A percentile compares a stretch with the other conserved stretches of the same genome.
phyloP scores from a whole-genome alignment of 164 flowering plant genomes.

The Vitis rupestris region DNA sequence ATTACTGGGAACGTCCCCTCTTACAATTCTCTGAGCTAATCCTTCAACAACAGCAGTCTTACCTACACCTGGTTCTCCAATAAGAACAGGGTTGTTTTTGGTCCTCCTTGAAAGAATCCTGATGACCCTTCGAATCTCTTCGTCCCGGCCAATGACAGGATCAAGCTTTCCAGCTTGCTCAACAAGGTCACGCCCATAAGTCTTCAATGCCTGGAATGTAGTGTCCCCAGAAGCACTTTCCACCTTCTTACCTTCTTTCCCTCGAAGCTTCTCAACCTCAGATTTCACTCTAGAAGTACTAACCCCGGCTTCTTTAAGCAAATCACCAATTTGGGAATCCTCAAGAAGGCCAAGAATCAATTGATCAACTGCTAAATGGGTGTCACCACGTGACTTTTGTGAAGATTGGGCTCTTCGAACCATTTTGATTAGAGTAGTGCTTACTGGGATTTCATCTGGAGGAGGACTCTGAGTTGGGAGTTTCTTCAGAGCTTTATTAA shows the following conservation, averaged over 20 bases:
- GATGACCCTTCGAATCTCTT: conserved; percentile 76
- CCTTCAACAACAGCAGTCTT: conserved; percentile 93
- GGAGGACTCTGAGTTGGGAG: conserved; percentile 74
- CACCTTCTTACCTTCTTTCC: conserved; percentile 80
- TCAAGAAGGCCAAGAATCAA: conserved; percentile 77
- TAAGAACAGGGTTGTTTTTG: conserved; percentile 83
- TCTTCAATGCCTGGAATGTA: conserved; percentile 76
- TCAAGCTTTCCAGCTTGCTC: conserved; percentile 87
- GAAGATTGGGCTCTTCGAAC: conserved; percentile 69
- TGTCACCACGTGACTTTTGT: conserved; percentile 66
- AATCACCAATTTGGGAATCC: conserved; percentile 77
- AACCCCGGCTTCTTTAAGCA: conserved; percentile 75
- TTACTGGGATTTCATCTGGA: conserved; percentile 72
- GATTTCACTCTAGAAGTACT: conserved; percentile 50
- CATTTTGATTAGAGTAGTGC: conserved; percentile 58
- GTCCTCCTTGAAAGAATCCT: conserved; percentile 76
- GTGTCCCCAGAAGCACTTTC: conserved; percentile 87
- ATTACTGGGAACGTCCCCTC: conserved; percentile 83
- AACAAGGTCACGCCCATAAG: conserved; percentile 83
- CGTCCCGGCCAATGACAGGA: conserved; percentile 87
- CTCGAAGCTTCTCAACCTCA: conserved; percentile 82
- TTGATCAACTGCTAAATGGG: conserved; percentile 74
- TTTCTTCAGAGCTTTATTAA: conserved; percentile 58
- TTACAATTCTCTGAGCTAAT: conserved; percentile 78
- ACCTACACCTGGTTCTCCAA: conserved; percentile 91